Evolutionary conservation across 441 rosid genomes (phyloP), one percentile per base, ranked within the genome.

Genomic region (Daphne laureola): DNA sequence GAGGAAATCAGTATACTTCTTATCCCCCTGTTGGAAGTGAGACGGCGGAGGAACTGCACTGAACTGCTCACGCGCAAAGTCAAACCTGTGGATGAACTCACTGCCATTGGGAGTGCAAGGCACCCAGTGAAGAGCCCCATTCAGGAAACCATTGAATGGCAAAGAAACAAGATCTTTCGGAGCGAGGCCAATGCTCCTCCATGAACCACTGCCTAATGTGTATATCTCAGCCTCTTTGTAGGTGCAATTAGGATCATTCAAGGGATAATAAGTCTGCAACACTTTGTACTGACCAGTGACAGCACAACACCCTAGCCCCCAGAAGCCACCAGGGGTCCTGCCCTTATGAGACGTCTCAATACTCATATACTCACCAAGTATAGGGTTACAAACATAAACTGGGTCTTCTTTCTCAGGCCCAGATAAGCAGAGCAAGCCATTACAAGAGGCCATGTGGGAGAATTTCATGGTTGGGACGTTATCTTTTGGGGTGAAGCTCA

Each of bases 41-140:
- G 51, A 41, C 4, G 66, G 66, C 11, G 59, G 54, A 18, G 54
- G 43, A 42, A 51, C 21, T 4, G n/a, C 16, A 16, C 59, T 38
- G 27, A 62, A 62, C 21, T 40, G 54, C 55, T 62, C 67, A 42
- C 45, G 5, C 8, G 41, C 61, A 55, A 62, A 55, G 67, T 55
- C 43, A 14, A 62, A 62, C n/a, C 38, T 9, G 14, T 47, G 27
- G 27, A 62, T 62, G 38, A 49, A 62, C 17, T 55, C 55, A 27
- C 42, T 48, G 12, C 48, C 52, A 16, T 35, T 49, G 1, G 55
- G 49, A 40, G 51, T 26, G 49, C 25, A 31, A 17, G 49, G 26
- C 31, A 26, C 17, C 67, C 67, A 63, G 18, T 63, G 61, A 42
- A 55, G 67, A 49, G 61, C 55, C 43, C 61, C 61, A 49, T 63